Evolutionary conservation across 495 filamentous ascomycete species (phyloP).

Genomic region (Podospora anserina): DNA sequence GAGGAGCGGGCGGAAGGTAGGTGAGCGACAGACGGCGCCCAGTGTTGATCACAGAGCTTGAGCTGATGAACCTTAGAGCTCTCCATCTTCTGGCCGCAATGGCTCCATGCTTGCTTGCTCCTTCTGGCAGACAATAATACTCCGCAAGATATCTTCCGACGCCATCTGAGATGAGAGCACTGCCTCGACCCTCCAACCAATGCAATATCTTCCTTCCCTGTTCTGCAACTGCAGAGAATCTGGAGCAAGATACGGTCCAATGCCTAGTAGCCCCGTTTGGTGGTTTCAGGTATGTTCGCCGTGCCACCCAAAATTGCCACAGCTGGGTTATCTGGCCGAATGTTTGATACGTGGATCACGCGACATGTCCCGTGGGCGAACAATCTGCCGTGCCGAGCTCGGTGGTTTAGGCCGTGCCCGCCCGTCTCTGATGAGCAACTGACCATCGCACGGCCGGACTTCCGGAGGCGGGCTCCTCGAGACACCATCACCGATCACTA

Average conservation of each 20-base stretch:
- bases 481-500: conserved; percentile 3
- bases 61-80: background rate
- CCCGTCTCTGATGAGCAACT: background rate
- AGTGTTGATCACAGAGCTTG: too few relatives aligned
- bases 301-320: background rate
- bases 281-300: background rate
- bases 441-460: background rate
- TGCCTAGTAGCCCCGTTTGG: background rate
- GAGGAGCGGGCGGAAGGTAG: too few relatives aligned
- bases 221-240: background rate
- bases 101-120: too few relatives aligned
- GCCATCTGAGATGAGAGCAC: background rate
- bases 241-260: background rate
- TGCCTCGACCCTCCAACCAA: background rate
- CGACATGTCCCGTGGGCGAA: background rate
- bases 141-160: background rate
- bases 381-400: background rate
- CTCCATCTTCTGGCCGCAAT: too few relatives aligned
- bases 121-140: too few relatives aligned
- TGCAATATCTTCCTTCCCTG: too few relatives aligned
- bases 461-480: background rate
- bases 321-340: background rate
- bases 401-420: background rate
- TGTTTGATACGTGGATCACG: background rate
- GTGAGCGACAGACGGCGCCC: too few relatives aligned